Base-by-base conservation (phyloP, 768 basidiomycete genomes). In the Fistulinella prunicolor region DNA sequence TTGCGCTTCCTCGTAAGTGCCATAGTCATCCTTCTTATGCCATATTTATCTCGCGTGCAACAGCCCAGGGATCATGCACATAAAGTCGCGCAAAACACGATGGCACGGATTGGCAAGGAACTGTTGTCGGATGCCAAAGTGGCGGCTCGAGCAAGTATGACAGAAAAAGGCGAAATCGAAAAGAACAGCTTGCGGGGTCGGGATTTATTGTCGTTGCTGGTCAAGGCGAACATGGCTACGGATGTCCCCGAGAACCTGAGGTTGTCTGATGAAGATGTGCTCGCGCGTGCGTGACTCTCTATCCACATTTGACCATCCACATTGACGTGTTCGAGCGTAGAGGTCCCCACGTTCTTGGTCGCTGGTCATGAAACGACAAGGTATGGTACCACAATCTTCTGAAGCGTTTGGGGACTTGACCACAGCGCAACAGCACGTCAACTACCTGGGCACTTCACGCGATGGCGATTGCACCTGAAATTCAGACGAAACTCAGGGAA, bases 181-280 rank as follows among this genome's bases (percentile, higher is more conserved):
- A 63, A 69, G 55, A 59, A 61, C 14, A 57, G 44, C 12, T 47
- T 69, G 17, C 49, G 50, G 2, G 68, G 69, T 14, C 73, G 79
- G 17, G 83, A 85, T 64, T 60, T 87, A 4, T 67, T 86, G 3
- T 80, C 78, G 75, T 16, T 36, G 17, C 17, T 36, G 6, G 35
- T 19, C 16, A 36, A 36, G 35, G 35, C 35, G 8, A 36, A 36
- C 10, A 36, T 36, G 17, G 35, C 79, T 0, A 76, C 73, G 3
- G 82, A 86, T 58, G 51, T 83, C 4, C 73, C 79, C 1, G 74
- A 75, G 5, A 66, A 55, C 40, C 81, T 82, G 59, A 67, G 73
- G 29, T 68, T 86, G 68, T 73, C 74, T 0, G 84, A 86, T 50
- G 73, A 74, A 22, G 84, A 86, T 48, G 79, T 86, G 9, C 51